A percentile compares a stretch with the other conserved stretches of the same genome.
phyloP scores from a whole-genome alignment of 192 early-diverging fungal genomes.

The Chytriomyces sp. region DNA sequence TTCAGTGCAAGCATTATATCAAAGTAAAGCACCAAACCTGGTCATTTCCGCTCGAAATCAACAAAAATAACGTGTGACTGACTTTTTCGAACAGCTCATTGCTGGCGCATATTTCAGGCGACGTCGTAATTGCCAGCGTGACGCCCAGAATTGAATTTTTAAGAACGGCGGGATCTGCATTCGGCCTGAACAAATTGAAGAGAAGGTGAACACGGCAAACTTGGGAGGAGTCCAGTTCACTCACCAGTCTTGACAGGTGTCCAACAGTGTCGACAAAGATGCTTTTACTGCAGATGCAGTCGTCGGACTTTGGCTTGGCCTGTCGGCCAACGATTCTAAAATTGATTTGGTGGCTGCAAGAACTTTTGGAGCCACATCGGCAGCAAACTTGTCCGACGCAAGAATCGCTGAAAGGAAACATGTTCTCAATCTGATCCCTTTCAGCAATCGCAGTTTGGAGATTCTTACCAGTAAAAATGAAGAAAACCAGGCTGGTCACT shows the following conservation, averaged over 20 bases:
- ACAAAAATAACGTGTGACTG: background rate
- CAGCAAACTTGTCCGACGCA: conserved; percentile 41
- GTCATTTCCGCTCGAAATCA: conserved; percentile 20
- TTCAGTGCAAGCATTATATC: background rate
- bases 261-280: conserved; percentile 32
- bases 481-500: conserved; percentile 37
- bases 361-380: conserved; percentile 41
- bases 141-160: conserved; percentile 47
- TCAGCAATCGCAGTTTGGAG: background rate
- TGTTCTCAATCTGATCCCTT: background rate
- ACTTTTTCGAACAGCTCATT: conserved; percentile 10
- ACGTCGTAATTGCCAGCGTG: conserved; percentile 38
- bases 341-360: conserved; percentile 33
- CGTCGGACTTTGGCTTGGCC: background rate
- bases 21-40: background rate
- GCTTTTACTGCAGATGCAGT: background rate
- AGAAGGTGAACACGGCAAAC: conserved; percentile 4
- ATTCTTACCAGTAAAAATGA: conserved; percentile 38
- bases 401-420: conserved; percentile 34
- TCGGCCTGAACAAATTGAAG: background rate
- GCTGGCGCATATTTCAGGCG: conserved; percentile 23
- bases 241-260: conserved; percentile 30
- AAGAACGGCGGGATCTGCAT: conserved; percentile 34
- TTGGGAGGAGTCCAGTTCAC: conserved; percentile 2
- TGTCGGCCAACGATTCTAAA: conserved; percentile 21